Conservation (phyloP, 2,329 filamentous ascomycete species). For the Pyrenochaeta sp. region DNA sequence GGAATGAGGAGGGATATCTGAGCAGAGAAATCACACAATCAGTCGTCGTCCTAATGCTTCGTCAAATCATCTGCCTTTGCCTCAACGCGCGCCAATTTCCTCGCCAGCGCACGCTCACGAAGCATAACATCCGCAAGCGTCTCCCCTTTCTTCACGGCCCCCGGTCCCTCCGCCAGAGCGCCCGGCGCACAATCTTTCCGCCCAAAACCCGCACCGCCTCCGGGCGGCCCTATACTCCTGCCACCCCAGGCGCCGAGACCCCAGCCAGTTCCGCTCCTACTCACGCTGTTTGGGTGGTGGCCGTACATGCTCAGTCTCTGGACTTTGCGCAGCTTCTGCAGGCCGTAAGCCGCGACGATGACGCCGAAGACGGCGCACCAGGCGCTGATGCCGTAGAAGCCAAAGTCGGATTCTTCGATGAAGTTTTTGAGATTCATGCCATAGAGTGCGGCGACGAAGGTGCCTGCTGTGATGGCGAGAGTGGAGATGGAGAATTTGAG, state of each 20-base stretch:
- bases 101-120: constrained; percentile 34
- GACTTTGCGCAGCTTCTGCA: constrained; percentile 82
- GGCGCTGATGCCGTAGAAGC: constrained; percentile 78
- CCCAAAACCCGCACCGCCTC: constrained; percentile 26
- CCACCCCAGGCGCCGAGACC: constrained; percentile 40
- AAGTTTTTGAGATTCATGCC: constrained; percentile 99
- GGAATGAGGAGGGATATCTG: constrained; percentile 26
- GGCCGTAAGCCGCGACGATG: constrained; percentile 81
- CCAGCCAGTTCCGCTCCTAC: constrained; percentile 26
- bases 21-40: constrained; percentile 22
- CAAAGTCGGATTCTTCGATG: constrained; percentile 90
- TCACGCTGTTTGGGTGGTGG: constrained; percentile 30
- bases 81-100: constrained; percentile 38
- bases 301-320: constrained; percentile 90
- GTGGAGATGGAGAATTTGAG: constrained; percentile 96
- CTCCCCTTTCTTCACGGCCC: constrained; percentile 29
- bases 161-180: constrained; percentile 18
- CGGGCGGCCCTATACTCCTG: constrained; percentile 18
- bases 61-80: constrained; percentile 28
- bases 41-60: constrained; percentile 4
- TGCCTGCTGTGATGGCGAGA: constrained; percentile 91
- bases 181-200: constrained; percentile 24
- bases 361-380: constrained; percentile 76
- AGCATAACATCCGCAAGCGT: constrained; percentile 34
- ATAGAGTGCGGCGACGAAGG: constrained; percentile 97